Conservation (phyloP, 2,329 filamentous ascomycete species). For the Alternaria viburni region DNA sequence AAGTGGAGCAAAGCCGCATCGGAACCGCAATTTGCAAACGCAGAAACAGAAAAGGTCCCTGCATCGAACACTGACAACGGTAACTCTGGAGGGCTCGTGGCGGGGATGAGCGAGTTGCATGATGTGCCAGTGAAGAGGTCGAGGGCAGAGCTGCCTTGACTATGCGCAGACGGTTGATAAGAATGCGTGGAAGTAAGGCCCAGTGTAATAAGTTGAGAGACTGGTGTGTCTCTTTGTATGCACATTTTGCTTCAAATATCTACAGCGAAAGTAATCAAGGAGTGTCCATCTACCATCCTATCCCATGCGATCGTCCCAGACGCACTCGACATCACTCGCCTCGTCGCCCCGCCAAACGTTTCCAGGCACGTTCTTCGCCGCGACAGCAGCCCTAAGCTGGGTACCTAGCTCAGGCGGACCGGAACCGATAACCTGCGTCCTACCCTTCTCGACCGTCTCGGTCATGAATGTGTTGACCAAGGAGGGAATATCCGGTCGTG, state of each 20-base stretch:
- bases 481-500: neutral
- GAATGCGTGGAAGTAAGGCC: neutral
- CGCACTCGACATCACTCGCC: conserved; percentile 3
- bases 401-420: conserved; percentile 1
- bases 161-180: neutral
- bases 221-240: neutral
- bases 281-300: neutral
- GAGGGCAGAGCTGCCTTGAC: neutral
- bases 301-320: conserved; percentile 10
- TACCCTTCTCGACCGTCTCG: conserved; percentile 2
- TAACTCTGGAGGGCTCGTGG: neutral
- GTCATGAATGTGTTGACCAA: neutral
- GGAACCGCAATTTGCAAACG: neutral
- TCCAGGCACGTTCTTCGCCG: conserved; percentile 4
- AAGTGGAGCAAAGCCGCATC: neutral
- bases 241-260: neutral
- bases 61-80: neutral
- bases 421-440: neutral
- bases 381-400: conserved; percentile 6
- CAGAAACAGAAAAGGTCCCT: neutral
- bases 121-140: neutral
- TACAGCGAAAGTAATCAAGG: neutral
- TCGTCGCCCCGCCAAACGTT: conserved; percentile 4
- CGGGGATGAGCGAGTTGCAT: neutral
- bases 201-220: neutral